Percentiles rank a stretch among this genome's conserved stretches.
Conservation (phyloP, 495 filamentous ascomycete genomes). For the Penicillium herquei region DNA sequence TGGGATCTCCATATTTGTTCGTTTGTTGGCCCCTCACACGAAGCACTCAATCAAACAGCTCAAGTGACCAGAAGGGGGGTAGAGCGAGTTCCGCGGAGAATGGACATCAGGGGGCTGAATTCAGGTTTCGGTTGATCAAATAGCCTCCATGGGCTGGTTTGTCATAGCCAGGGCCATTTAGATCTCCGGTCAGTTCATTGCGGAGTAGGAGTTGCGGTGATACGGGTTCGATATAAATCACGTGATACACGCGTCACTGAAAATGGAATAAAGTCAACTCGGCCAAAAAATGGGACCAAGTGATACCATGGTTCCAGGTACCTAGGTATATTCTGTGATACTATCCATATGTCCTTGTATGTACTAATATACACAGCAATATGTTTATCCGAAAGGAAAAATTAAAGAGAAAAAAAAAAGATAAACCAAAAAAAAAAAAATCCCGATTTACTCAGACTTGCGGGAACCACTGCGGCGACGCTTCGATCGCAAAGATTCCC, state of each 20-base stretch:
- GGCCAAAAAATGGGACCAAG: too few species aligned
- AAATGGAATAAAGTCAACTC: too few species aligned
- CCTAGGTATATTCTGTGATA: too few species aligned
- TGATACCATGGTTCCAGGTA: too few species aligned
- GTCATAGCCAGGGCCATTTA: too few species aligned
- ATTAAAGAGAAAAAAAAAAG: neutral
- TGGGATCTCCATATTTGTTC: constrained; percentile 31
- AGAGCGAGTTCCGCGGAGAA: too few species aligned
- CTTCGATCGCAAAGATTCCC: constrained; percentile 58
- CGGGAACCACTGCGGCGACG: constrained; percentile 27
- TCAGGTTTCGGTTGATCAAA: too few species aligned
- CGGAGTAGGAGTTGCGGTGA: neutral
- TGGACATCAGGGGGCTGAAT: too few species aligned
- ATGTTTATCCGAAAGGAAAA: neutral
- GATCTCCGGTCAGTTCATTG: too few species aligned
- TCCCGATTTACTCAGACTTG: constrained; percentile 30
- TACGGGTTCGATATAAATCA: neutral
- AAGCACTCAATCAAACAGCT: neutral
- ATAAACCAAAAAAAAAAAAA: neutral
- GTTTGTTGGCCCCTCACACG: constrained; percentile 4
- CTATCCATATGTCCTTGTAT: neutral
- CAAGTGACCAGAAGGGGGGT: too few species aligned
- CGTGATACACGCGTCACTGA: too few species aligned
- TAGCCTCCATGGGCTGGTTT: too few species aligned
- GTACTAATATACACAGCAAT: neutral